A percentile compares a stretch with the other conserved stretches of the same genome.
phyloP scores from a whole-genome alignment of 1,284 basidiomycete species.

The Rhodotorula sp. region DNA sequence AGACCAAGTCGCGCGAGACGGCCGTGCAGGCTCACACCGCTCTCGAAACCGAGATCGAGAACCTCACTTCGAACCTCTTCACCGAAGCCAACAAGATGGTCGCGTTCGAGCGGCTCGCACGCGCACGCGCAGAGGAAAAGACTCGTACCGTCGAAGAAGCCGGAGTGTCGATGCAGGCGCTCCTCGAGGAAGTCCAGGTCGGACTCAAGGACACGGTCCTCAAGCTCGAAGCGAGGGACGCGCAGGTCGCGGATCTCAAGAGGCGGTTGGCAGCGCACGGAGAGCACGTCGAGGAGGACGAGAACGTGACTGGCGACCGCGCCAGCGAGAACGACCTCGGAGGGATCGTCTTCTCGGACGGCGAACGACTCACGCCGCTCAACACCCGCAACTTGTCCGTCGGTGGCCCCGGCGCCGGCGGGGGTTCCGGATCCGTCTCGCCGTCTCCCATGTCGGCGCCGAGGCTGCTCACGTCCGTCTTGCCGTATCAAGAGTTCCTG shows the following conservation, averaged over 20 bases:
- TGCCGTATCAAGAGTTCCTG: conserved; percentile 82
- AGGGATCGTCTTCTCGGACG: conserved; percentile 31
- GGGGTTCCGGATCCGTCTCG: not conserved
- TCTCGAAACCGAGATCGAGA: conserved; percentile 77
- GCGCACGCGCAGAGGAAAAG: conserved; percentile 76
- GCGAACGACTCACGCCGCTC: conserved; percentile 28
- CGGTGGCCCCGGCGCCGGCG: not conserved
- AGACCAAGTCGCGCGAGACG: conserved; percentile 83
- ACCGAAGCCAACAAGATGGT: conserved; percentile 57
- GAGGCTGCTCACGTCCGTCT: conserved; percentile 44
- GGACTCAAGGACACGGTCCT: conserved; percentile 35
- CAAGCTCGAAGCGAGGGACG: conserved; percentile 33
- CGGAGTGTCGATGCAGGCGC: conserved; percentile 33
- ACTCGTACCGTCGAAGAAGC: conserved; percentile 68
- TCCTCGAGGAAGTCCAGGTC: conserved; percentile 39
- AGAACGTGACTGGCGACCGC: conserved; percentile 9
- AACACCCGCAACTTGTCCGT: conserved; percentile 6
- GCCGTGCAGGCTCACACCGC: conserved; percentile 74
- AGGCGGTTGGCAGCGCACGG: conserved; percentile 22
- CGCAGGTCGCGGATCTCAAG: conserved; percentile 29
- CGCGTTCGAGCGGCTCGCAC: conserved; percentile 75
- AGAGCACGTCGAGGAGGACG: conserved; percentile 21
- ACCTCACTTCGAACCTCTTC: conserved; percentile 73
- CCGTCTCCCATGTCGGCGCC: conserved; percentile 21
- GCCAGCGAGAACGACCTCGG: conserved; percentile 13